Conservation (phyloP, 768 basidiomycete species). For the Crucibulum laeve region DNA sequence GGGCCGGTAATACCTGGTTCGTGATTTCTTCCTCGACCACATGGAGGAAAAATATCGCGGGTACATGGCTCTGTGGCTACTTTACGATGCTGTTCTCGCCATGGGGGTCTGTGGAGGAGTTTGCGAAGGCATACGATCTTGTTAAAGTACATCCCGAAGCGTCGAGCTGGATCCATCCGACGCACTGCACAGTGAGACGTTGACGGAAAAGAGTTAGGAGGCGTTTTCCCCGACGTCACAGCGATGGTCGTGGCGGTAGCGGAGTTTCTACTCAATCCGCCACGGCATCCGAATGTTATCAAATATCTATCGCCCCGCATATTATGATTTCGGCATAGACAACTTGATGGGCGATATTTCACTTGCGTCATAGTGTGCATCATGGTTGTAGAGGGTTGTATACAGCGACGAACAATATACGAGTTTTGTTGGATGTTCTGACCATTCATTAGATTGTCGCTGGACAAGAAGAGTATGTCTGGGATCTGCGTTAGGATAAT, state of each 20-base stretch:
- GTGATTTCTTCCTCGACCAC: too few relatives aligned
- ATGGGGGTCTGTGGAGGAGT: neutral
- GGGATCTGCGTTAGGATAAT: too few relatives aligned
- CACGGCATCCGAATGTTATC: too few relatives aligned
- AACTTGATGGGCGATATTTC: neutral
- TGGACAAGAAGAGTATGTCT: too few relatives aligned
- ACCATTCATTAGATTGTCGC: too few relatives aligned
- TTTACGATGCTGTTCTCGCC: neutral
- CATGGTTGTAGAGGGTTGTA: neutral
- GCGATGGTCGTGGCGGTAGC: neutral
- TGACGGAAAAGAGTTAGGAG: neutral
- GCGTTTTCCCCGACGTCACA: neutral
- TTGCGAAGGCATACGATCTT: neutral
- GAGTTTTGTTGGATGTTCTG: too few relatives aligned
- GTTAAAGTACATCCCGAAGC: neutral
- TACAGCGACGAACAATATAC: neutral
- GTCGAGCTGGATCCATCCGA: slow-evolving; percentile 1
- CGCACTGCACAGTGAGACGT: neutral
- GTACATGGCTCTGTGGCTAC: too few relatives aligned
- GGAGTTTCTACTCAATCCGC: neutral
- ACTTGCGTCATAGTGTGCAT: neutral
- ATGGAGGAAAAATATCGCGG: too few relatives aligned
- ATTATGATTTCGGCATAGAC: too few relatives aligned
- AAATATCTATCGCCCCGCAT: too few relatives aligned
- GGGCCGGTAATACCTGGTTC: too few relatives aligned